These are phyloP conservation scores for Umbelopsis vinacea DNA, from an alignment of 192 early-diverging fungal species.

Conservation along the genomic window DNA sequence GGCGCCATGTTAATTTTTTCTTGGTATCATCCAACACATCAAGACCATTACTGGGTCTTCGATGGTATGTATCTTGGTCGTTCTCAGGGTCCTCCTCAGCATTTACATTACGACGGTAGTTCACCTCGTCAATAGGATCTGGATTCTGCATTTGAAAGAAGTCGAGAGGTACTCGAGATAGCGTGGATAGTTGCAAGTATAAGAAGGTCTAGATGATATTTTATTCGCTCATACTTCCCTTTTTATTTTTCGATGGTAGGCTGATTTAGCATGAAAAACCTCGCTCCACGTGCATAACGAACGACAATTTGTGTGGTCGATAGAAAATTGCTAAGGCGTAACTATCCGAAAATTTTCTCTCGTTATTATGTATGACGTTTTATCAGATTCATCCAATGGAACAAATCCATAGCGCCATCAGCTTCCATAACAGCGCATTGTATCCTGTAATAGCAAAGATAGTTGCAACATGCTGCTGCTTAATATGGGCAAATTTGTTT, in stretches of 20 bases:
- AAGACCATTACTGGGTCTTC: not conserved
- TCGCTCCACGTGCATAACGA: not conserved
- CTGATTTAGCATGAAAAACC: not conserved
- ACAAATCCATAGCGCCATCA: not conserved
- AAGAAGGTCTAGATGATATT: not conserved
- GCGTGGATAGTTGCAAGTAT: not conserved
- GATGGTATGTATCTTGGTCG: not conserved
- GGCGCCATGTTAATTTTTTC: slow-evolving; percentile 50
- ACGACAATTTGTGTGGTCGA: not conserved
- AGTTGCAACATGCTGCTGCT: too few relatives aligned
- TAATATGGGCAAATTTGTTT: too few relatives aligned
- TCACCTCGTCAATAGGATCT: not conserved
- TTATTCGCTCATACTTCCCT: not conserved
- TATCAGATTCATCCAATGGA: not conserved
- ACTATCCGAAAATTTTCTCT: not conserved
- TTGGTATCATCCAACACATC: not conserved
- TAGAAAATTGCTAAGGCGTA: not conserved
- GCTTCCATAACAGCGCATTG: not conserved
- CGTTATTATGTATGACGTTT: not conserved
- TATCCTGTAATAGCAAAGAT: not conserved
- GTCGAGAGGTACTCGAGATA: not conserved
- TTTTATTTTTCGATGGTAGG: not conserved
- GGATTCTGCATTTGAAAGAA: not conserved
- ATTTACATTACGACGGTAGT: not conserved
- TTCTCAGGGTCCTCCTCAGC: not conserved